phyloP scores from a whole-genome alignment of 768 basidiomycete genomes.

The Kwoniella shandongensis region DNA sequence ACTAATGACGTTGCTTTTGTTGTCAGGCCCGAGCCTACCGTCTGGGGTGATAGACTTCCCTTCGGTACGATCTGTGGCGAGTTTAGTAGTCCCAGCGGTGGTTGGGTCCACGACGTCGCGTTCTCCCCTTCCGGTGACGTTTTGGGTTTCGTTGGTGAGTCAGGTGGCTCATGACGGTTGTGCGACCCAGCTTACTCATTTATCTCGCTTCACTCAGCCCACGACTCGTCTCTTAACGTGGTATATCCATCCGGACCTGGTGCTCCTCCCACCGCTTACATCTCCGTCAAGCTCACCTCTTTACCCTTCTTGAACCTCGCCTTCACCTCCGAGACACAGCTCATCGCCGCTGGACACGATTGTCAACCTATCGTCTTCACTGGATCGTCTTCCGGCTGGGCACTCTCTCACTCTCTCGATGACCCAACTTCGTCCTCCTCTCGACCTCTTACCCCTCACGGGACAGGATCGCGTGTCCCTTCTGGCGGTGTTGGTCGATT shows the following conservation, averaged over 20 bases:
- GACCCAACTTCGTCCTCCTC: constrained; percentile 63
- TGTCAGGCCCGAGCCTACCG: constrained; percentile 73
- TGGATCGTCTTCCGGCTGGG: constrained; percentile 75
- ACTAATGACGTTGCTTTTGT: constrained; percentile 5
- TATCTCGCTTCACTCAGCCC: constrained; percentile 60
- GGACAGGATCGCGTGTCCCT: constrained; percentile 52
- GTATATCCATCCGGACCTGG: constrained; percentile 78
- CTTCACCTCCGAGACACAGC: constrained; percentile 76
- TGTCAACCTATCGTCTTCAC: constrained; percentile 90
- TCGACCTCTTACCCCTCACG: constrained; percentile 58
- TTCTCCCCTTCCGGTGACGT: constrained; percentile 97
- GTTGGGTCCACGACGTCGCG: constrained; percentile 94
- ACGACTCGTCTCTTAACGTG: constrained; percentile 89
- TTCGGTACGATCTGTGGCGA: constrained; percentile 98
- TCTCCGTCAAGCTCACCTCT: constrained; percentile 71
- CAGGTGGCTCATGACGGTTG: background rate
- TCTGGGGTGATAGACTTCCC: constrained; percentile 97
- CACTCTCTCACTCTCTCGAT: constrained; percentile 75
- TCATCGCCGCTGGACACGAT: constrained; percentile 95
- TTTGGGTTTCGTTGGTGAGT: constrained; percentile 87
- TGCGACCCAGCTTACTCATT: background rate
- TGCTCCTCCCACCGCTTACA: constrained; percentile 57
- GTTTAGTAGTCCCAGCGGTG: constrained; percentile 80
- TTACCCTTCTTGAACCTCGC: constrained; percentile 81
- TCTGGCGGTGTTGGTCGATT: constrained; percentile 63